phyloP scores from a whole-genome alignment of 345 rosid species.

The Populus alba region DNA sequence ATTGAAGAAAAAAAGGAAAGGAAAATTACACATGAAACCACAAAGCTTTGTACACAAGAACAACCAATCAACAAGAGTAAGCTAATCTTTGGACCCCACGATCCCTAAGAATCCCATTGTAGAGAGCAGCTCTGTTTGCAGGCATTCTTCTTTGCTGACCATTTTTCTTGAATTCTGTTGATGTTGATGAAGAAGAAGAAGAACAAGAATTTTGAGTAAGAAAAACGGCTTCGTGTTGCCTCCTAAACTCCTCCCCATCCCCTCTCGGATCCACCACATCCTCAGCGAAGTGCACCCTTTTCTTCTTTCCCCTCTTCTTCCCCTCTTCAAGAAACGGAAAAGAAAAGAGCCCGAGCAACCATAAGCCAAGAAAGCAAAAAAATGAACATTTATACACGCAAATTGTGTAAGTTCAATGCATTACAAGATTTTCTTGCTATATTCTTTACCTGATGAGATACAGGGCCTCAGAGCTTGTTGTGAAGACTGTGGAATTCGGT shows the following conservation, averaged over 20 bases:
- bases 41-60: not conserved
- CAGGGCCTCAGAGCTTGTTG: constrained; percentile 45
- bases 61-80: constrained; percentile 31
- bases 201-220: not conserved
- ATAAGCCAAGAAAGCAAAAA: not conserved
- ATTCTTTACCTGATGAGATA: constrained; percentile 47
- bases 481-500: constrained; percentile 23
- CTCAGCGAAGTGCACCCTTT: constrained; percentile 54
- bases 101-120: constrained; percentile 62
- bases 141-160: constrained; percentile 43
- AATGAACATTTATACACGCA: not conserved
- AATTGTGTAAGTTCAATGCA: not conserved
- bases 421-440: not conserved
- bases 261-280: constrained; percentile 58
- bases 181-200: constrained; percentile 8
- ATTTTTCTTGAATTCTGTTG: constrained; percentile 13
- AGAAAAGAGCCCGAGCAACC: not conserved
- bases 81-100: constrained; percentile 50
- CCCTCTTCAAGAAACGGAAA: constrained; percentile 23
- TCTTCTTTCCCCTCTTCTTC: constrained; percentile 39
- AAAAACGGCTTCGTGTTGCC: constrained; percentile 18
- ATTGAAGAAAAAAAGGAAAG: not conserved
- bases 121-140: constrained; percentile 64
- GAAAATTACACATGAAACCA: not conserved
- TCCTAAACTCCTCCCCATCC: constrained; percentile 45